A percentile compares a stretch with the other conserved stretches of the same genome.
phyloP scores from a whole-genome alignment of 2,329 filamentous ascomycete species.

The Chaetomiaceae sp. region DNA sequence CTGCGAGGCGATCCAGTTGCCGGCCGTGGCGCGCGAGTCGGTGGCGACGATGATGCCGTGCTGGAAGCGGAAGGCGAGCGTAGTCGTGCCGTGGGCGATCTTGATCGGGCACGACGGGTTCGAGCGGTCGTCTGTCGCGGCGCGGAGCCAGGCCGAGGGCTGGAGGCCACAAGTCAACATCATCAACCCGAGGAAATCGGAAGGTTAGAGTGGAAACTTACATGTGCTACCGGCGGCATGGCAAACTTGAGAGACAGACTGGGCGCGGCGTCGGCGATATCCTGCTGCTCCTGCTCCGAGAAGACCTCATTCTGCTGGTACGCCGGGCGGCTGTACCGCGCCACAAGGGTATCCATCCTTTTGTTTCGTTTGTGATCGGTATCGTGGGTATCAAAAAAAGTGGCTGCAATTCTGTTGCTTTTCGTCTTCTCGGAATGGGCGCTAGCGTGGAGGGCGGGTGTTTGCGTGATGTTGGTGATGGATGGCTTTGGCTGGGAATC shows the following conservation, averaged over 20 bases:
- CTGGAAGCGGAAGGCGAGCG: slow-evolving; percentile 95
- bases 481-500: slow-evolving; percentile 5
- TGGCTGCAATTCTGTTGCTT: neutral
- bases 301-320: slow-evolving; percentile 68
- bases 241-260: slow-evolving; percentile 88
- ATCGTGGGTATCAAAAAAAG: neutral
- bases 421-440: neutral
- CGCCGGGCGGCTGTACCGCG: slow-evolving; percentile 80
- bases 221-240: slow-evolving; percentile 87
- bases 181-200: neutral
- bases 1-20: slow-evolving; percentile 99
- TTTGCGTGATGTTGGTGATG: slow-evolving; percentile 1
- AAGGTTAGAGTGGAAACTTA: slow-evolving; percentile 41
- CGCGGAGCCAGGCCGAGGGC: slow-evolving; percentile 91
- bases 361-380: slow-evolving; percentile 22
- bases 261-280: slow-evolving; percentile 65
- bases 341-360: slow-evolving; percentile 85
- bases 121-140: slow-evolving; percentile 92
- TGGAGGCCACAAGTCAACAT: slow-evolving; percentile 34
- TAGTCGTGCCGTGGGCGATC: slow-evolving; percentile 97
- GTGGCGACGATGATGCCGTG: slow-evolving; percentile 98
- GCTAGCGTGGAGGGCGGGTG: neutral
- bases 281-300: slow-evolving; percentile 67
- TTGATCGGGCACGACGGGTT: slow-evolving; percentile 99
- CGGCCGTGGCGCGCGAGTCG: slow-evolving; percentile 92